Evolutionary conservation across 2,329 filamentous ascomycete species (phyloP).

Genomic region (Hymenoscyphus infarciens): DNA sequence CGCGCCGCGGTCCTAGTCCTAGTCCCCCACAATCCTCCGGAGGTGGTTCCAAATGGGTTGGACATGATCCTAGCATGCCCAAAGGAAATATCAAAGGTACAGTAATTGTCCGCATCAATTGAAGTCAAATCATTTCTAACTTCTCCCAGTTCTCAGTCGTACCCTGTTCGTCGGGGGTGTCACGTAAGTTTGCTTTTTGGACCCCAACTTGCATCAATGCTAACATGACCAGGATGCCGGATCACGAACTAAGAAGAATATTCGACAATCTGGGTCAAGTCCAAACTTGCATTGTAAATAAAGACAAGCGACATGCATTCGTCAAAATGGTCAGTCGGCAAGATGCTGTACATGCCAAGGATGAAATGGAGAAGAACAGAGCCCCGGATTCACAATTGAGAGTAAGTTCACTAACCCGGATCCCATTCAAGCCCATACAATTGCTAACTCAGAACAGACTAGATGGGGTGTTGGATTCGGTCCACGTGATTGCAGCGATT

Average conservation of each 20-base stretch:
- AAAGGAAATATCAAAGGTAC: slow-evolving; percentile 73
- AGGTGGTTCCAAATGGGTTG: slow-evolving; percentile 67
- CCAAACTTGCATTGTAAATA: slow-evolving; percentile 97
- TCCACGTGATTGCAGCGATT: slow-evolving; percentile 95
- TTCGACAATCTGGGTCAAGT: slow-evolving; percentile 83
- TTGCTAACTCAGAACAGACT: slow-evolving; percentile 54
- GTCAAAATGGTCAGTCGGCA: slow-evolving; percentile 95
- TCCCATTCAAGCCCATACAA: slow-evolving; percentile 1
- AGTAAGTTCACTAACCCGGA: slow-evolving; percentile 24
- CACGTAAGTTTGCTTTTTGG: slow-evolving; percentile 55
- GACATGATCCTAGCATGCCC: slow-evolving; percentile 72
- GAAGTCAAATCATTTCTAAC: slow-evolving; percentile 23
- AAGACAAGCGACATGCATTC: slow-evolving; percentile 96
- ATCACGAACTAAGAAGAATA: slow-evolving; percentile 74
- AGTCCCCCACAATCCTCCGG: slow-evolving; percentile 47
- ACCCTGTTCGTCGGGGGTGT: slow-evolving; percentile 97
- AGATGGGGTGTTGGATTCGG: slow-evolving; percentile 98
- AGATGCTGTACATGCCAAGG: slow-evolving; percentile 79
- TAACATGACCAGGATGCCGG: slow-evolving; percentile 57
- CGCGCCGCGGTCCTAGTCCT: slow-evolving; percentile 63
- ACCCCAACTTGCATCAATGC: slow-evolving; percentile 13
- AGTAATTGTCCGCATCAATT: neutral
- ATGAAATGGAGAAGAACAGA: slow-evolving; percentile 78
- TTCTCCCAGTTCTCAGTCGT: slow-evolving; percentile 69
- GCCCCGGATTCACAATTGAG: slow-evolving; percentile 55